These are phyloP conservation scores for Sordariomycetes sp. DNA, from an alignment of 2,329 filamentous ascomycete species.

Conservation along the genomic window DNA sequence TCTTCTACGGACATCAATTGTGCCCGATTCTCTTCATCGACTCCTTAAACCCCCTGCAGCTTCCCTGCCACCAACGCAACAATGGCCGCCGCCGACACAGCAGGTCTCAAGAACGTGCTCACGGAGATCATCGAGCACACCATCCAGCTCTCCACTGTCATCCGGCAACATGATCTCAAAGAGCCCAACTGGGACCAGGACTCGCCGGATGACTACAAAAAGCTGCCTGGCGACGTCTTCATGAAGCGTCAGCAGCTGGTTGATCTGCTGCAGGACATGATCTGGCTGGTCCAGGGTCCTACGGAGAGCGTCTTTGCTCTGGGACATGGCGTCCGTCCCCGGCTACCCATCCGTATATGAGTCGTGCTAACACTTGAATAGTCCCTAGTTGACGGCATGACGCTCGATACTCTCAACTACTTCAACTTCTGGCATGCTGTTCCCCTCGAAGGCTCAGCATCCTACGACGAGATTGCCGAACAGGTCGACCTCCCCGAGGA, in stretches of 20 bases:
- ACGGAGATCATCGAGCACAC: background rate
- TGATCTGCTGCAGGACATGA: background rate
- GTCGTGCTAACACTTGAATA: too few species aligned
- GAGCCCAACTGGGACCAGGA: background rate
- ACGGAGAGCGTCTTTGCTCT: background rate
- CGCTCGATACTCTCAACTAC: constrained; percentile 10
- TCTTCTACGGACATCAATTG: too few species aligned
- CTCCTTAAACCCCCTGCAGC: too few species aligned
- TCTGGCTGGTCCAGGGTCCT: background rate
- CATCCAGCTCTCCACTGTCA: background rate
- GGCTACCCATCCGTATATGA: too few species aligned
- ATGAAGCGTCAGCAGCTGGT: background rate
- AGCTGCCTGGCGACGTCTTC: background rate
- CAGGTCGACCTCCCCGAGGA: constrained; percentile 24
- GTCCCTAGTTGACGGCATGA: background rate
- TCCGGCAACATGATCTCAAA: background rate
- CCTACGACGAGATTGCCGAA: constrained; percentile 14
- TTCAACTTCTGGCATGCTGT: constrained; percentile 14
- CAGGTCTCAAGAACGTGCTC: too few species aligned
- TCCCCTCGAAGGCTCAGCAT: constrained; percentile 9
- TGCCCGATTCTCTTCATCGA: too few species aligned
- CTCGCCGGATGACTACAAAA: background rate
- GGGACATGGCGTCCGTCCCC: too few species aligned
- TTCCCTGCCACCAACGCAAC: too few species aligned
- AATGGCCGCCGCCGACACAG: too few species aligned